Evolutionary conservation across 225 moss, liverwort and hornwort species (phyloP).

Genomic region (Takakia lepidozioides): DNA sequence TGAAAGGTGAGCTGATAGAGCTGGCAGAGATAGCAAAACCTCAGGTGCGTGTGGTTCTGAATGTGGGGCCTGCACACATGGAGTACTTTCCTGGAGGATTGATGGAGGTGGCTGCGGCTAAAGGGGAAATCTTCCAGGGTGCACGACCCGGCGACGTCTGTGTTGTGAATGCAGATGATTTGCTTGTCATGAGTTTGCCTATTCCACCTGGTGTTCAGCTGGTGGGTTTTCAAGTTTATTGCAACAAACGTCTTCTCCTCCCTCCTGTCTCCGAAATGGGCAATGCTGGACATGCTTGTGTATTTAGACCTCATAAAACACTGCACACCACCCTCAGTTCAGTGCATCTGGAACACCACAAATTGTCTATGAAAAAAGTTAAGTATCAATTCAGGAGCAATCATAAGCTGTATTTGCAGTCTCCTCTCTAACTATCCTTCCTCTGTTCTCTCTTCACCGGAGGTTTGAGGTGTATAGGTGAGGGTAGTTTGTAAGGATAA

Average conservation of each 20-base stretch:
- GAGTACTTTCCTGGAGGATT: slow-evolving; percentile 55
- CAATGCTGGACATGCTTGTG: too few relatives aligned
- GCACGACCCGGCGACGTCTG: slow-evolving; percentile 75
- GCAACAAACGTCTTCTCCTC: neutral
- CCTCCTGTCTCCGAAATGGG: too few relatives aligned
- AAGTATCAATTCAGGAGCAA: too few relatives aligned
- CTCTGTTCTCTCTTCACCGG: too few relatives aligned
- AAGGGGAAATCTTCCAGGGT: slow-evolving; percentile 59
- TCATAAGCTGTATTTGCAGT: too few relatives aligned
- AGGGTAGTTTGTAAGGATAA: too few relatives aligned
- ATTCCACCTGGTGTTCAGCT: slow-evolving; percentile 57
- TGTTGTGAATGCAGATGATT: slow-evolving; percentile 82
- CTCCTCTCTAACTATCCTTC: too few relatives aligned
- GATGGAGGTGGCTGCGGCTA: slow-evolving; percentile 65
- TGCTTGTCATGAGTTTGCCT: slow-evolving; percentile 50
- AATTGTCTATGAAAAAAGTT: too few relatives aligned
- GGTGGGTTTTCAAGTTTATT: slow-evolving; percentile 24
- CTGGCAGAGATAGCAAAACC: slow-evolving; percentile 57
- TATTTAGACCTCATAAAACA: too few relatives aligned
- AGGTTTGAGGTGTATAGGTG: too few relatives aligned
- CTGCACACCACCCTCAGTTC: too few relatives aligned
- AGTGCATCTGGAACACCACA: too few relatives aligned
- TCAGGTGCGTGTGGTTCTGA: slow-evolving; percentile 64
- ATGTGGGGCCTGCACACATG: slow-evolving; percentile 70
- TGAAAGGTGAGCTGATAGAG: slow-evolving; percentile 46